Evolutionary conservation across 2,329 filamentous ascomycete genomes (phyloP).

Genomic region (Dactylonectria macrodidyma): DNA sequence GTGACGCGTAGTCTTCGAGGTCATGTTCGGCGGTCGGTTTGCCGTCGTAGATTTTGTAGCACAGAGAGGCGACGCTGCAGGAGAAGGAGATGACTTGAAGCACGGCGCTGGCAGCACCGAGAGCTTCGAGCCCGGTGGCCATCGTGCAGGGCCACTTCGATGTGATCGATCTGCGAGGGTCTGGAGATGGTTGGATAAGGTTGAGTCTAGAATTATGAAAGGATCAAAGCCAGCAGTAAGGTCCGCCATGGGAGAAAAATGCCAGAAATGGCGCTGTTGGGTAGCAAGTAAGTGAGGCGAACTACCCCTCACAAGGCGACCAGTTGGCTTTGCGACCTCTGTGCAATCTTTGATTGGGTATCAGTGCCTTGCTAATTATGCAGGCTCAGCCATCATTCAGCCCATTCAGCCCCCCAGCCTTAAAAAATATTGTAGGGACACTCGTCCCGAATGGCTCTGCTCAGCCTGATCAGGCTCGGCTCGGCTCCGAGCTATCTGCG

Average conservation of each 20-base stretch:
- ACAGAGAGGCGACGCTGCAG: neutral
- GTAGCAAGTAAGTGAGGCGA: neutral
- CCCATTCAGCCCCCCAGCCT: neutral
- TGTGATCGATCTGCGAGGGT: neutral
- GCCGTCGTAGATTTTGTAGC: constrained; percentile 26
- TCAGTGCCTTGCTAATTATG: neutral
- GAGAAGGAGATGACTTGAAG: constrained; percentile 35
- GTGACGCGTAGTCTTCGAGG: neutral
- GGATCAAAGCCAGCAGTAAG: neutral
- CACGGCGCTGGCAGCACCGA: constrained; percentile 31
- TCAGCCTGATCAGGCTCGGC: neutral
- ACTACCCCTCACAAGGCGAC: neutral
- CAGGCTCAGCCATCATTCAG: neutral
- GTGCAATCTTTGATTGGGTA: neutral
- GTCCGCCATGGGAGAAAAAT: neutral
- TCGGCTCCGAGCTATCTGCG: neutral
- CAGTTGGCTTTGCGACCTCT: neutral
- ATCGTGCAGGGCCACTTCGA: neutral
- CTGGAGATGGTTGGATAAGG: neutral
- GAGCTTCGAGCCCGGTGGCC: constrained; percentile 16
- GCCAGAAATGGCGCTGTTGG: neutral
- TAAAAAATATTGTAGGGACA: neutral
- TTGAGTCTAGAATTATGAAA: too few relatives aligned
- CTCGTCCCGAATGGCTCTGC: neutral
- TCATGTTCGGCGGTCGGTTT: neutral